phyloP scores from a whole-genome alignment of 1,284 basidiomycete genomes.

The Inonotus hispidus region DNA sequence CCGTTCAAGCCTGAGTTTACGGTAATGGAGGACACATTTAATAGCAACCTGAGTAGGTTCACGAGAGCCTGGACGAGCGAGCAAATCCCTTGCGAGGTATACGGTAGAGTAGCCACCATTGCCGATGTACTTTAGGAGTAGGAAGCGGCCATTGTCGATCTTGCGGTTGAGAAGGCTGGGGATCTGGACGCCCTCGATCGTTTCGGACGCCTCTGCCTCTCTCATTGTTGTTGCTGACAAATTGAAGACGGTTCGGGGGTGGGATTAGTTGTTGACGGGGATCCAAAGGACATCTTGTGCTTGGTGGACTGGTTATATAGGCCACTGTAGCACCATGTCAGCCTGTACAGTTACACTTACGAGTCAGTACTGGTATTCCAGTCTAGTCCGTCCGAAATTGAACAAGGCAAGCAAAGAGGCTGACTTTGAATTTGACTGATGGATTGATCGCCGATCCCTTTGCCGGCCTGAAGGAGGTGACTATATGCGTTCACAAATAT shows the following conservation, averaged over 20 bases:
- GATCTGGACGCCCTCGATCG: constrained; percentile 12
- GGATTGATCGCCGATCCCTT: neutral
- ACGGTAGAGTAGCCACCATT: constrained; percentile 65
- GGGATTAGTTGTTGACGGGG: neutral
- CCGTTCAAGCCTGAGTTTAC: constrained; percentile 33
- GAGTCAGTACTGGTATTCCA: too few relatives aligned
- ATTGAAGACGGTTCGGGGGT: neutral
- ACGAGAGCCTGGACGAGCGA: neutral
- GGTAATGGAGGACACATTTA: neutral
- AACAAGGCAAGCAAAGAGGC: neutral
- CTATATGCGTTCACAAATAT: neutral
- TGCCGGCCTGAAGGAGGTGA: neutral
- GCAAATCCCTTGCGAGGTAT: constrained; percentile 39
- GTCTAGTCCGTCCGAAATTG: neutral
- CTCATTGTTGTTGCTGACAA: neutral
- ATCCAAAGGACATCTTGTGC: constrained; percentile 1
- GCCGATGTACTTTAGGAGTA: constrained; percentile 51
- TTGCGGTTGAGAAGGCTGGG: constrained; percentile 12
- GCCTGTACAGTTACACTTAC: neutral
- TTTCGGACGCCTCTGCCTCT: constrained; percentile 3
- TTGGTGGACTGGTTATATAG: neutral
- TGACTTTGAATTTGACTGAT: neutral
- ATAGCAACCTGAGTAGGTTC: neutral
- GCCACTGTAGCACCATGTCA: neutral
- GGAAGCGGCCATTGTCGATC: constrained; percentile 37